phyloP scores from a whole-genome alignment of 345 rosid species.

The Triadica sebifera region DNA sequence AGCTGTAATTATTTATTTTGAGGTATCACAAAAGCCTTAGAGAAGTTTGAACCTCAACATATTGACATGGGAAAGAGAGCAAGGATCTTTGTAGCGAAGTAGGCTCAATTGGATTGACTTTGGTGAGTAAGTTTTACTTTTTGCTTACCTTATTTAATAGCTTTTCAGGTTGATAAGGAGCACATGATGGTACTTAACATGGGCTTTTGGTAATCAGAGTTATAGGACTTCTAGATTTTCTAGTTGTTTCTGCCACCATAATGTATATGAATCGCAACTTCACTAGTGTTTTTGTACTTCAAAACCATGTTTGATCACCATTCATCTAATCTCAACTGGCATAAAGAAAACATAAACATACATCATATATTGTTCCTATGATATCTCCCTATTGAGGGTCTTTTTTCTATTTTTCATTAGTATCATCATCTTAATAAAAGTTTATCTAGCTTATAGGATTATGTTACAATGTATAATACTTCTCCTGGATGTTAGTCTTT shows the following conservation, averaged over 20 bases:
- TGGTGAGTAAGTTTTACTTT: neutral
- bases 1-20: neutral
- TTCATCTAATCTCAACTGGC: neutral
- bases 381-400: neutral
- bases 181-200: neutral
- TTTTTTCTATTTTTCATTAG: neutral
- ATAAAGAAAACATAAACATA: neutral
- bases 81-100: neutral
- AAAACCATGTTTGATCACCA: neutral
- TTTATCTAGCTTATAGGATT: too few species aligned
- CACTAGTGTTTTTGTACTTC: neutral
- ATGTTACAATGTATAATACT: too few species aligned
- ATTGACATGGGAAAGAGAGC: neutral
- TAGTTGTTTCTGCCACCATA: neutral
- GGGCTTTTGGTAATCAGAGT: neutral
- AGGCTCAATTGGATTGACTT: neutral
- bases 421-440: neutral
- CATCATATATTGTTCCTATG: neutral
- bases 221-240: neutral
- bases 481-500: too few species aligned
- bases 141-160: neutral
- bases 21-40: neutral
- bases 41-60: neutral
- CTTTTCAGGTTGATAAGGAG: constrained; percentile 1
- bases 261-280: neutral